Evolutionary conservation across 2,329 filamentous ascomycete species (phyloP).

Genomic region (Aspergillus spinulosporus): DNA sequence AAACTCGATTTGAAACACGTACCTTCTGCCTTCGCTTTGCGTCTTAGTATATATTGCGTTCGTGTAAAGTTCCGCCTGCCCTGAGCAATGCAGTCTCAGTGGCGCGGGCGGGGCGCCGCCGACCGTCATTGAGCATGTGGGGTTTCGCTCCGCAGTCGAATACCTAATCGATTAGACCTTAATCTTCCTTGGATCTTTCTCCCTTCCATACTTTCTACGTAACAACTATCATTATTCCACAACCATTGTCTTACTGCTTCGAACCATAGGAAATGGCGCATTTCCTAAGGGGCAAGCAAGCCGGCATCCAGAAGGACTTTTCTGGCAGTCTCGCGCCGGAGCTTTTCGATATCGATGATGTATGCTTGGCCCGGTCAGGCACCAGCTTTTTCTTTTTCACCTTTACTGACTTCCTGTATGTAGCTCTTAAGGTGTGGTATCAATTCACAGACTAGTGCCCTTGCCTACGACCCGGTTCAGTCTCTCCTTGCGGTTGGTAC

Average conservation of each 20-base stretch:
- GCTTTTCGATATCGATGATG: conserved; percentile 80
- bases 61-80: too few relatives aligned
- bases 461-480: conserved; percentile 92
- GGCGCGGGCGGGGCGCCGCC: too few relatives aligned
- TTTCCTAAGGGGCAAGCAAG: conserved; percentile 88
- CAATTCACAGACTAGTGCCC: conserved; percentile 70
- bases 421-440: conserved; percentile 75
- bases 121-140: conserved; percentile 10
- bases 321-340: conserved; percentile 77
- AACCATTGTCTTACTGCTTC: conserved; percentile 2
- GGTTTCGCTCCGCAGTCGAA: conserved; percentile 18
- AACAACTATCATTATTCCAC: conserved; percentile 11
- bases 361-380: conserved; percentile 41
- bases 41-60: too few relatives aligned
- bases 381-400: conserved; percentile 22
- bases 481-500: conserved; percentile 91
- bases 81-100: too few relatives aligned
- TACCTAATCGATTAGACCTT: conserved; percentile 13
- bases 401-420: conserved; percentile 7
- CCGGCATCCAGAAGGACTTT: conserved; percentile 87
- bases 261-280: conserved; percentile 65
- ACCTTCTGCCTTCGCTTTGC: too few relatives aligned
- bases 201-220: conserved; percentile 13
- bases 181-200: conserved; percentile 21
- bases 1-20: too few relatives aligned